Conservation (phyloP, 306 rosid species). For the Trifolium dubium region DNA sequence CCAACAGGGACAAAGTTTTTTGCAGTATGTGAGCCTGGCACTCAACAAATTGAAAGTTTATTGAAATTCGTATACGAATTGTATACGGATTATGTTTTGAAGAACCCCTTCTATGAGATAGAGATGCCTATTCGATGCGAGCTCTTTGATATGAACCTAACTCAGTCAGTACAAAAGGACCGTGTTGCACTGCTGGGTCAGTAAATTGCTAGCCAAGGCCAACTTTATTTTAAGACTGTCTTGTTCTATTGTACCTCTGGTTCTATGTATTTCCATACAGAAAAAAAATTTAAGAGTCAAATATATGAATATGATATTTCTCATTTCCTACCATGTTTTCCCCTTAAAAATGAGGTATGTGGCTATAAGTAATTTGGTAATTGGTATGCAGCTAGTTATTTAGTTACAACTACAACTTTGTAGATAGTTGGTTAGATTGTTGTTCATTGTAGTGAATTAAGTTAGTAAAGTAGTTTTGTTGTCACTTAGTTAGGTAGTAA, state of each 20-base stretch:
- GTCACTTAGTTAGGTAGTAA: not conserved
- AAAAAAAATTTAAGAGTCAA: not conserved
- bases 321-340: conserved; percentile 8
- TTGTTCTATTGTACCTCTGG: conserved; percentile 18
- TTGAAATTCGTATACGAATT: conserved; percentile 75
- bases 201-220: conserved; percentile 37
- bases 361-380: not conserved
- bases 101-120: conserved; percentile 97
- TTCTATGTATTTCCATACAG: not conserved
- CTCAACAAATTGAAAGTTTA: conserved; percentile 79
- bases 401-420: not conserved
- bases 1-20: conserved; percentile 81
- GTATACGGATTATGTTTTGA: conserved; percentile 87
- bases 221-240: not conserved
- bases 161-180: conserved; percentile 84
- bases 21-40: conserved; percentile 85
- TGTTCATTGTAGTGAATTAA: not conserved
- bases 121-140: conserved; percentile 98
- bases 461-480: not conserved
- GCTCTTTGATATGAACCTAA: conserved; percentile 79
- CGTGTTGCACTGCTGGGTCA: conserved; percentile 78
- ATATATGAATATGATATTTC: not conserved
- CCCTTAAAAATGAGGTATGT: not conserved
- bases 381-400: not conserved
- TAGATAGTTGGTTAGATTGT: not conserved